Base-by-base conservation (phyloP, 140 eudicot species). In the Anethum foeniculum region DNA sequence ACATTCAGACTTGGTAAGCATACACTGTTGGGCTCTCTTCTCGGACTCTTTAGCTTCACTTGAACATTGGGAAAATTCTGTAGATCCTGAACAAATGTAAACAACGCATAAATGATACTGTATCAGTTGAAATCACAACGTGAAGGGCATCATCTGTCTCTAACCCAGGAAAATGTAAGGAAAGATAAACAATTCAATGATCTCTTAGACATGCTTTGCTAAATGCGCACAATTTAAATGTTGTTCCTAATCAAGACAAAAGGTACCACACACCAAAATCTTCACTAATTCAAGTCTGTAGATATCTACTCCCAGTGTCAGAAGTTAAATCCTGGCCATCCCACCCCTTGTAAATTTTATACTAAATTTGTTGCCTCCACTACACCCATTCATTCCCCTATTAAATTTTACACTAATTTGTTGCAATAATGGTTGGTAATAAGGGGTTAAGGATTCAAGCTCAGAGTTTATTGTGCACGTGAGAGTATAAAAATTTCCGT, bases 1-100 rank as follows among this genome's bases (percentile, higher is more conserved):
- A 95, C 86, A 79, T 83, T 95, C 60, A 95, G 89, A 76, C 84
- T 79, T 3, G 80, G 82, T 43, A 18, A 11, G 49, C 68, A 69
- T n/a, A 78, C 86, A 43, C 82, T 49, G 39, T 77, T 85, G 76
- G 41, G 75, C 71, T 82, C 86, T 84, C 58, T 81, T 74, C 83
- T 86, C 83, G 86, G 91, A 64, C 92, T 81, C 78, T 83, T 89
- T 38, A 95, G 87, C 69, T 85, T 91, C 62, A 89, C 94, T 80
- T 89, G 97, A 67, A 92, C 76, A 74, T 89, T 91, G 44, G 99
- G 99, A 80, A 92, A 94, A 77, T 80, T 87, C 58, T 87, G 97
- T 82, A 94, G 77, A 82, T 94, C 97, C 99, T 94, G 62, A 67
- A 25, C 48, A 58, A 51, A 69, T 6, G 25, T 25, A 15, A 47